These are phyloP conservation scores for Colletotrichum sp. DNA, from an alignment of 2,329 filamentous ascomycete genomes.

Conservation along the genomic window DNA sequence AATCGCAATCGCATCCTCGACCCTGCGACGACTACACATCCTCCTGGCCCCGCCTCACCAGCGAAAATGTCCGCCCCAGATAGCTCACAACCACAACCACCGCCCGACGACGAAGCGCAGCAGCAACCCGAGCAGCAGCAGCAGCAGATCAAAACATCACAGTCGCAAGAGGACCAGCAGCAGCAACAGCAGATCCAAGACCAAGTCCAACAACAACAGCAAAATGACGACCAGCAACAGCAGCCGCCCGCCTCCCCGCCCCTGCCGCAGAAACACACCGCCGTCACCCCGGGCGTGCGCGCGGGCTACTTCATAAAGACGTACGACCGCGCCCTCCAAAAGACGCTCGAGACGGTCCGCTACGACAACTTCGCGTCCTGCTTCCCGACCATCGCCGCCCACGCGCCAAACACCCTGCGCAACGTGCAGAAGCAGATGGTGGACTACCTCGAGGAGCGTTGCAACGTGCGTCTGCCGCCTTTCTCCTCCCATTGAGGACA, in stretches of 20 bases:
- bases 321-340: conserved; percentile 53
- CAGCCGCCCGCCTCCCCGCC: conserved; percentile 38
- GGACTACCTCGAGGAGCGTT: conserved; percentile 57
- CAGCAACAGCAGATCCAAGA: neutral
- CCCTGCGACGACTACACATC: neutral
- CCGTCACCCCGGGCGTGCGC: conserved; percentile 59
- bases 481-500: no score
- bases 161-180: neutral
- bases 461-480: conserved; percentile 45
- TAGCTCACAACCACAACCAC: neutral
- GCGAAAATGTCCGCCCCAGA: neutral
- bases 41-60: neutral
- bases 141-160: neutral
- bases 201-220: neutral
- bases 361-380: conserved; percentile 65
- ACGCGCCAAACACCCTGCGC: conserved; percentile 55
- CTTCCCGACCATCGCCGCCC: conserved; percentile 63
- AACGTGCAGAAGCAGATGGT: conserved; percentile 65
- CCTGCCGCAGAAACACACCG: conserved; percentile 45
- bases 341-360: conserved; percentile 47
- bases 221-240: neutral
- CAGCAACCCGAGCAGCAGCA: neutral
- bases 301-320: conserved; percentile 59
- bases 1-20: neutral
- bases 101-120: neutral